Conservation (phyloP, 2,329 filamentous ascomycete genomes). For the Neofusicoccum laricinum region DNA sequence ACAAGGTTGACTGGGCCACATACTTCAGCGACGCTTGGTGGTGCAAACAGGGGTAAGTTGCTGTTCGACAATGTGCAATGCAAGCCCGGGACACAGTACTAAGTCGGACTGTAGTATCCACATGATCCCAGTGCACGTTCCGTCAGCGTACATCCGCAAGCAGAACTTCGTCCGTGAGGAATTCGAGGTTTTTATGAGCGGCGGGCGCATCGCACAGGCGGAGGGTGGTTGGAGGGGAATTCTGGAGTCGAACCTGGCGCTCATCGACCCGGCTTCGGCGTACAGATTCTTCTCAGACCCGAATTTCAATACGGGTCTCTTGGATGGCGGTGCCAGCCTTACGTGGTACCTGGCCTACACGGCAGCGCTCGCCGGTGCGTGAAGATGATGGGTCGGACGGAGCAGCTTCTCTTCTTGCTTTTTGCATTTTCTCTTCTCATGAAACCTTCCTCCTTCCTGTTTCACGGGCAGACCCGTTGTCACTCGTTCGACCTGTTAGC, state of each 20-base stretch:
- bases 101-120: slow-evolving; percentile 57
- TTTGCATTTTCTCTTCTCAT: neutral
- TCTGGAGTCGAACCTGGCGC: slow-evolving; percentile 73
- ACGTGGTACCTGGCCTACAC: slow-evolving; percentile 39
- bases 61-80: neutral
- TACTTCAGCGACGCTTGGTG: slow-evolving; percentile 73
- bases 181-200: slow-evolving; percentile 71
- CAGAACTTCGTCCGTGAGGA: slow-evolving; percentile 71
- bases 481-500: neutral
- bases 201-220: slow-evolving; percentile 61
- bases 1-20: slow-evolving; percentile 88
- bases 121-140: slow-evolving; percentile 76
- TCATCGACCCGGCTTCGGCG: slow-evolving; percentile 66
- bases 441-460: neutral
- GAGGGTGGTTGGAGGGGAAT: slow-evolving; percentile 82
- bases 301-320: neutral
- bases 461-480: neutral
- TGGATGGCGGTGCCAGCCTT: slow-evolving; percentile 73
- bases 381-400: neutral
- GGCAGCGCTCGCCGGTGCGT: slow-evolving; percentile 26
- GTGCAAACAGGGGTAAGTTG: slow-evolving; percentile 57
- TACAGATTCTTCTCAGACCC: slow-evolving; percentile 68
- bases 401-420: neutral
- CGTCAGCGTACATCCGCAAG: slow-evolving; percentile 67
- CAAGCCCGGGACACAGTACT: neutral